Evolutionary conservation across 2,329 filamentous ascomycete species (phyloP).

Genomic region (Rutstroemia sydowiana): DNA sequence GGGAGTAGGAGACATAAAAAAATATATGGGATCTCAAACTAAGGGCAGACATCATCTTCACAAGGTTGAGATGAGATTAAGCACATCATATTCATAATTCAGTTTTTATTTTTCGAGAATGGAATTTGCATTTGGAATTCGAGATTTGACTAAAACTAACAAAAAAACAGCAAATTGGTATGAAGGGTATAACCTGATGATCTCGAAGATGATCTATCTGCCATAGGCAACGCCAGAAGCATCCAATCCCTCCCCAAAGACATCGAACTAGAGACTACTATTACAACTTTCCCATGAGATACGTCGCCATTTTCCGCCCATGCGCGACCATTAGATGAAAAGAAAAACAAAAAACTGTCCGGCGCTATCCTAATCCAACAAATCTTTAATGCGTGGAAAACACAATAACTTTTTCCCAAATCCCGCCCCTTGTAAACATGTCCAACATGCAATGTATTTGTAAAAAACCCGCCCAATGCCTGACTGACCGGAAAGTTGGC

Average conservation of each 20-base stretch:
- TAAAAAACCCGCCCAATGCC: constrained; percentile 9
- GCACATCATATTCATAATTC: too few species aligned
- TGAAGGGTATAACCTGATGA: constrained; percentile 10
- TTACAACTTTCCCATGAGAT: constrained; percentile 5
- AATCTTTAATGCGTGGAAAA: not conserved
- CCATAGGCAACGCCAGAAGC: not conserved
- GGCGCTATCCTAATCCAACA: not conserved
- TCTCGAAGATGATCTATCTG: constrained; percentile 2
- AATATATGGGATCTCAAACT: too few species aligned
- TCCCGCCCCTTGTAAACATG: not conserved
- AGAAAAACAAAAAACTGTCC: not conserved
- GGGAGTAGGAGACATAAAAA: too few species aligned
- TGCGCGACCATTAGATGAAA: not conserved
- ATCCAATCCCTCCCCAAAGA: not conserved
- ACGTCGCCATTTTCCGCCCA: not conserved
- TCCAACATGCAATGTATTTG: constrained; percentile 6
- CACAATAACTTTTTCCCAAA: constrained; percentile 7
- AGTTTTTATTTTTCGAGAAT: too few species aligned
- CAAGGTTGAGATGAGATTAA: too few species aligned
- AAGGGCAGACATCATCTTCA: too few species aligned
- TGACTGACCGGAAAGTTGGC: constrained; percentile 11
- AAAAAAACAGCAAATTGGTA: constrained; percentile 1
- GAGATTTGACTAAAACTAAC: not conserved
- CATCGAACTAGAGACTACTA: constrained; percentile 12
- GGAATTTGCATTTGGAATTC: too few species aligned